Conservation (phyloP, 2,329 filamentous ascomycete species). For the Nemania sp. region DNA sequence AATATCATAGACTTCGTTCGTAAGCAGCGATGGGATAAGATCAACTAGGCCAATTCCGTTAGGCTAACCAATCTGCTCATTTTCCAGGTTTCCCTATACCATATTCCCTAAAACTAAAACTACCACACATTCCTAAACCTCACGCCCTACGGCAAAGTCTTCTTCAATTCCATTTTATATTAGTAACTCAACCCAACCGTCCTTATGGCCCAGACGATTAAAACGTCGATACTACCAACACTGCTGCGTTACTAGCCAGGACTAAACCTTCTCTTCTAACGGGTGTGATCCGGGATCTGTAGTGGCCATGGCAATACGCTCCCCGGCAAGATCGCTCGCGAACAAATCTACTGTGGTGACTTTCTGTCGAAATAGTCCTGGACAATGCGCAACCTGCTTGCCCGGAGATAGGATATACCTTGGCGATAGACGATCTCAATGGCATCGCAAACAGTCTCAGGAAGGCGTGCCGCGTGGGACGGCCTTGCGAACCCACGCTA, state of each 20-base stretch:
- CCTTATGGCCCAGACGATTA: neutral
- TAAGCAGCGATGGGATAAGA: neutral
- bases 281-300: neutral
- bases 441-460: neutral
- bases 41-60: neutral
- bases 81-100: neutral
- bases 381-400: constrained; percentile 1
- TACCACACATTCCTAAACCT: neutral
- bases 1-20: constrained; percentile 12
- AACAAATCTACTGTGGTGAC: neutral
- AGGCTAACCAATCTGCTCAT: neutral
- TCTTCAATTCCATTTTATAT: neutral
- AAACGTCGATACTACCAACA: neutral
- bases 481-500: neutral
- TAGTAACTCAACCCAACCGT: neutral
- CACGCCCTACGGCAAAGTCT: neutral
- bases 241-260: neutral
- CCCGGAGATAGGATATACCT: constrained; percentile 3
- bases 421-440: neutral
- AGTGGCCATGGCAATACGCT: neutral
- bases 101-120: constrained; percentile 2
- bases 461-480: neutral
- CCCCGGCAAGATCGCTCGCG: neutral
- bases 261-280: neutral
- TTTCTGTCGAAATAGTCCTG: constrained; percentile 1